Evolutionary conservation across 2,329 filamentous ascomycete genomes (phyloP).

Genomic region (Sclerotinia glacialis): DNA sequence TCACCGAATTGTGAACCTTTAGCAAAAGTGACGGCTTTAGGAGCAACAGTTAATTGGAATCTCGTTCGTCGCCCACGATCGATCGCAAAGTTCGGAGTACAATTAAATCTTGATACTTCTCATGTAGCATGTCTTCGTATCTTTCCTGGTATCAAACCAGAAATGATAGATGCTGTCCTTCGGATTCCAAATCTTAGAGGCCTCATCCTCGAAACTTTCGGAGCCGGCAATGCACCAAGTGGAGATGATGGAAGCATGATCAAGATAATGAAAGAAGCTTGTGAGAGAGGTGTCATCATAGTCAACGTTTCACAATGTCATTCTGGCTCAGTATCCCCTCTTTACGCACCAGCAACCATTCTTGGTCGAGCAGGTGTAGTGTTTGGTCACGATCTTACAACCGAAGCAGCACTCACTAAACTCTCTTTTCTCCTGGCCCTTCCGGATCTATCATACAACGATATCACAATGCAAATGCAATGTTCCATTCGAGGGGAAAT

Average conservation of each 20-base stretch:
- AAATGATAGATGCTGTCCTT: conserved; percentile 67
- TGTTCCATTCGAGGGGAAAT: conserved; percentile 63
- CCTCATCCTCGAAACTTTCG: conserved; percentile 69
- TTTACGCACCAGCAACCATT: conserved; percentile 58
- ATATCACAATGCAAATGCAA: conserved; percentile 62
- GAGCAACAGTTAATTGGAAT: conserved; percentile 63
- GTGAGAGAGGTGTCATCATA: conserved; percentile 65
- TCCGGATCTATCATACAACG: conserved; percentile 53
- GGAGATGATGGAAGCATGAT: conserved; percentile 59
- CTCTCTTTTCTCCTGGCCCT: conserved; percentile 53
- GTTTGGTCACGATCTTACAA: conserved; percentile 66
- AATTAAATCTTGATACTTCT: conserved; percentile 59
- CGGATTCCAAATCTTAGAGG: conserved; percentile 60
- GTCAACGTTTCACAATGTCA: conserved; percentile 67
- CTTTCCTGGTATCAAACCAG: conserved; percentile 69
- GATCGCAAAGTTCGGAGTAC: conserved; percentile 59
- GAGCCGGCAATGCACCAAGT: conserved; percentile 67
- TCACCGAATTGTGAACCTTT: conserved; percentile 65
- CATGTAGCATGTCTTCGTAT: conserved; percentile 69
- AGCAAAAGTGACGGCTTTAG: conserved; percentile 58
- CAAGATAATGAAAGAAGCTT: conserved; percentile 60
- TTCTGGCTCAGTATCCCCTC: conserved; percentile 54
- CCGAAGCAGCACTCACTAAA: conserved; percentile 48
- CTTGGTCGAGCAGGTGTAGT: conserved; percentile 66
- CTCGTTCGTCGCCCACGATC: conserved; percentile 56